Evolutionary conservation across 805 yeast genomes (phyloP).

Genomic region (Saccharomycopsis babjevae): DNA sequence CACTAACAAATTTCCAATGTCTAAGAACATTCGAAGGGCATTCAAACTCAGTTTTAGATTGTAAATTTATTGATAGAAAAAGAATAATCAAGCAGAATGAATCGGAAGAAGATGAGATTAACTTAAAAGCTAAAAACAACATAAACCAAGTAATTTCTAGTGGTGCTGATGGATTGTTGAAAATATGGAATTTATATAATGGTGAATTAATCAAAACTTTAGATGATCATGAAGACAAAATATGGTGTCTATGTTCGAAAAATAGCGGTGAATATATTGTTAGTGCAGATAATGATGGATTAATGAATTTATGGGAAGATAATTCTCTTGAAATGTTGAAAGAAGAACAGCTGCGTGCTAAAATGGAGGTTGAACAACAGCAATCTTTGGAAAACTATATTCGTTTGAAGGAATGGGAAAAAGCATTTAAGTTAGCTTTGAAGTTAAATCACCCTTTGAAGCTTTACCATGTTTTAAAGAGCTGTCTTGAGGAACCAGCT

Average conservation of each 20-base stretch:
- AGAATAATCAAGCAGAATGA: slow-evolving; percentile 42
- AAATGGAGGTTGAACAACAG: slow-evolving; percentile 68
- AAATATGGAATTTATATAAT: slow-evolving; percentile 72
- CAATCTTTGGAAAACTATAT: slow-evolving; percentile 76
- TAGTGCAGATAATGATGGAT: slow-evolving; percentile 93
- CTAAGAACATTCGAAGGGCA: slow-evolving; percentile 86
- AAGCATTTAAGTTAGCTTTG: slow-evolving; percentile 79
- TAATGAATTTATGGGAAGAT: slow-evolving; percentile 82
- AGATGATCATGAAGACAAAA: slow-evolving; percentile 86
- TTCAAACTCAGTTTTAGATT: slow-evolving; percentile 83
- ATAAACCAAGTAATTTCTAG: slow-evolving; percentile 32
- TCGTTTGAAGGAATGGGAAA: slow-evolving; percentile 66
- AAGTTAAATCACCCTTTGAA: slow-evolving; percentile 86
- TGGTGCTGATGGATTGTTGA: slow-evolving; percentile 92
- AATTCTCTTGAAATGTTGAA: slow-evolving; percentile 53
- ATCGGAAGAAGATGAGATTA: background rate
- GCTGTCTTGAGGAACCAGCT: slow-evolving; percentile 26
- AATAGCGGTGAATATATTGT: slow-evolving; percentile 53
- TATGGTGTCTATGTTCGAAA: slow-evolving; percentile 76
- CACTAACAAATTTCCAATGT: slow-evolving; percentile 65
- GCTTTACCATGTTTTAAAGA: slow-evolving; percentile 63
- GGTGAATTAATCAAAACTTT: slow-evolving; percentile 79
- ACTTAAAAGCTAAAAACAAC: slow-evolving; percentile 5
- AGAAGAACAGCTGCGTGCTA: slow-evolving; percentile 39
- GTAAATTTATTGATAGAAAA: slow-evolving; percentile 53